A percentile compares a stretch with the other conserved stretches of the same genome.
phyloP scores from a whole-genome alignment of 176 grass and related monocot species.

The Rhynchospora breviuscula region DNA sequence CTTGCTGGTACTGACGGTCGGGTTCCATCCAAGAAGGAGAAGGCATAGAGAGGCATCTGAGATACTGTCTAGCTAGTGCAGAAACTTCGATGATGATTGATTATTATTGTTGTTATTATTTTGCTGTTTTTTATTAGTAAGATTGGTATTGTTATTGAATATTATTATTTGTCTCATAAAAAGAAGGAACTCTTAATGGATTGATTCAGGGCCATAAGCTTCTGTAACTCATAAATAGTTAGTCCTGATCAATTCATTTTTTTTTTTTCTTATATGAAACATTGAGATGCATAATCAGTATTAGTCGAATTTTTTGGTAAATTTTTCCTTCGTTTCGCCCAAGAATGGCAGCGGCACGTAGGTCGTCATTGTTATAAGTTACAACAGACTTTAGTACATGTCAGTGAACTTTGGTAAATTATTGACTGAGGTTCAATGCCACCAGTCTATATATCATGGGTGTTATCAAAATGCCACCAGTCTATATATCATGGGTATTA shows the following conservation, averaged over 20 bases:
- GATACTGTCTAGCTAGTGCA: constrained; percentile 10
- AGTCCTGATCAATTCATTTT: neutral
- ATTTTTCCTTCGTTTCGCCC: neutral
- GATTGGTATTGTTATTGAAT: constrained; percentile 27
- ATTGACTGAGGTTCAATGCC: no score
- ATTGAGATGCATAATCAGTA: neutral
- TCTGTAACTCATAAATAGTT: constrained; percentile 20
- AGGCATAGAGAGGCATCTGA: constrained; percentile 30
- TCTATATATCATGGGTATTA: no score
- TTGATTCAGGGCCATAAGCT: constrained; percentile 9
- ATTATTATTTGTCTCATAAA: constrained; percentile 25
- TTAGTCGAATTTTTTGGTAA: neutral
- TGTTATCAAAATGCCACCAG: no score
- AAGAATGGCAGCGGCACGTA: neutral
- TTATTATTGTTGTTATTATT: constrained; percentile 29
- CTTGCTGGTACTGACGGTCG: constrained; percentile 79
- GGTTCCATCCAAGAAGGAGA: constrained; percentile 58
- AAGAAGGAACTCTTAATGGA: constrained; percentile 25
- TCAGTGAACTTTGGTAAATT: no score
- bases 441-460: no score
- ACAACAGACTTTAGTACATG: neutral
- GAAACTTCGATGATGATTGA: constrained; percentile 23
- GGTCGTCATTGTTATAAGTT: neutral
- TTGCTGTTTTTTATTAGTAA: constrained; percentile 37
- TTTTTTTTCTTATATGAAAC: constrained; percentile 1